Percentiles rank a stretch among this genome's conserved stretches.
These are phyloP conservation scores for Nitzschia putrida DNA, from an alignment of 108 stramenopile genomes.

Conservation along the genomic window DNA sequence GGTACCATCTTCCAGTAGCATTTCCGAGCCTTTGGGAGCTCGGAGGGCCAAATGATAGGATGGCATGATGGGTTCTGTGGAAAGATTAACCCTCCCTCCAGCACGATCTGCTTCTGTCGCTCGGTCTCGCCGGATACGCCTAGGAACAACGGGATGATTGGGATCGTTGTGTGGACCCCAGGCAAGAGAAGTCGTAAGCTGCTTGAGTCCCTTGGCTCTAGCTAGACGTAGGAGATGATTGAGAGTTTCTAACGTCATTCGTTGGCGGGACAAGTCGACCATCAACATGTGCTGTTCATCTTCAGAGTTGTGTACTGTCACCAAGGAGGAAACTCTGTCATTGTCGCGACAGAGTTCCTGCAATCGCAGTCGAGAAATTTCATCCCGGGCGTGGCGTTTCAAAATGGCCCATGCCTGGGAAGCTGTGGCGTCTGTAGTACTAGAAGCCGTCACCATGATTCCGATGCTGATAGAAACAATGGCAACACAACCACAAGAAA, in stretches of 20 bases:
- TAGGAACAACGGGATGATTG: conserved; percentile 32
- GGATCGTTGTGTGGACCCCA: conserved; percentile 71
- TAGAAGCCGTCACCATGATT: too few species aligned
- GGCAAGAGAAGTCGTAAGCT: conserved; percentile 65
- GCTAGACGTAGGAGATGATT: conserved; percentile 71
- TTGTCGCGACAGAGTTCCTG: conserved; percentile 68
- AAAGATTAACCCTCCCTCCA: background rate
- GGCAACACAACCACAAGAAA: background rate
- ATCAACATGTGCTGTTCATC: conserved; percentile 42
- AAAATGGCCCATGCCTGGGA: conserved; percentile 77
- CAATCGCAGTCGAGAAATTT: conserved; percentile 61
- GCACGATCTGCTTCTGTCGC: background rate
- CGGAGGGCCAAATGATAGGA: conserved; percentile 81
- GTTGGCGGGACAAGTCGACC: conserved; percentile 78
- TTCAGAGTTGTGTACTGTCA: conserved; percentile 54
- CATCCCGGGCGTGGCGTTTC: conserved; percentile 68
- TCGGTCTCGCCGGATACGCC: conserved; percentile 8
- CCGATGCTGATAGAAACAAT: background rate
- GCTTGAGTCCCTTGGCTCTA: conserved; percentile 35
- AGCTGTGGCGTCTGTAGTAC: conserved; percentile 32
- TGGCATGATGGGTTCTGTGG: conserved; percentile 22
- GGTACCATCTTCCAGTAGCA: conserved; percentile 45
- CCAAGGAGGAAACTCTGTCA: conserved; percentile 63
- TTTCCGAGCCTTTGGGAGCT: conserved; percentile 60
- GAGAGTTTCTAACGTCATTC: conserved; percentile 78